Evolutionary conservation across 2,329 filamentous ascomycete genomes (phyloP).

Genomic region (Verticillium klebahnii): DNA sequence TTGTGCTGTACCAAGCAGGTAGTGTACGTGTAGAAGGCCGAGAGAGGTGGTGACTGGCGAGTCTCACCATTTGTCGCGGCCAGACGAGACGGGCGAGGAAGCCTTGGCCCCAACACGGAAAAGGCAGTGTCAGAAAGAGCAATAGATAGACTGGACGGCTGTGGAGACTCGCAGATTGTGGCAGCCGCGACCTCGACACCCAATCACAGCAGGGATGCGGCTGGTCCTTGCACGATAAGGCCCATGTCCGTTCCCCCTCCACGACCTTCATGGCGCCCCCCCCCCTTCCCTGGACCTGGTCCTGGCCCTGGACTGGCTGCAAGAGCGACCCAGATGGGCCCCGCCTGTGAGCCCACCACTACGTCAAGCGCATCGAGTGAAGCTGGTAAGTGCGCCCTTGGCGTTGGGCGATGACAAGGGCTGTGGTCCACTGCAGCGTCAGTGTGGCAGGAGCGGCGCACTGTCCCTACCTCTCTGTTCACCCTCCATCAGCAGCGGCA

Average conservation of each 20-base stretch:
- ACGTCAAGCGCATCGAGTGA: constrained; percentile 1
- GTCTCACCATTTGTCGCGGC: neutral
- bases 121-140: neutral
- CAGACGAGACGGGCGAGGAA: neutral
- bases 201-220: neutral
- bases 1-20: no score
- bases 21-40: neutral
- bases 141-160: neutral
- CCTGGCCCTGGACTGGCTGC: neutral
- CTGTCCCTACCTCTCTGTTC: neutral
- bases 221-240: neutral
- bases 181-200: neutral
- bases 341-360: constrained; percentile 2
- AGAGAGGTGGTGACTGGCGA: neutral
- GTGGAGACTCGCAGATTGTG: neutral
- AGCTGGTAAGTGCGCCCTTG: neutral
- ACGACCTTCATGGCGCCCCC: neutral
- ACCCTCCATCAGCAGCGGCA: no score
- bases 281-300: neutral
- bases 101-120: neutral
- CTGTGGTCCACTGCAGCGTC: neutral
- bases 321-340: neutral
- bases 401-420: constrained; percentile 1
- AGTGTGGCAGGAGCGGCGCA: neutral
- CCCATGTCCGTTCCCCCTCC: neutral